Conservation (phyloP, 768 basidiomycete genomes). For the Lactarius hatsudake region DNA sequence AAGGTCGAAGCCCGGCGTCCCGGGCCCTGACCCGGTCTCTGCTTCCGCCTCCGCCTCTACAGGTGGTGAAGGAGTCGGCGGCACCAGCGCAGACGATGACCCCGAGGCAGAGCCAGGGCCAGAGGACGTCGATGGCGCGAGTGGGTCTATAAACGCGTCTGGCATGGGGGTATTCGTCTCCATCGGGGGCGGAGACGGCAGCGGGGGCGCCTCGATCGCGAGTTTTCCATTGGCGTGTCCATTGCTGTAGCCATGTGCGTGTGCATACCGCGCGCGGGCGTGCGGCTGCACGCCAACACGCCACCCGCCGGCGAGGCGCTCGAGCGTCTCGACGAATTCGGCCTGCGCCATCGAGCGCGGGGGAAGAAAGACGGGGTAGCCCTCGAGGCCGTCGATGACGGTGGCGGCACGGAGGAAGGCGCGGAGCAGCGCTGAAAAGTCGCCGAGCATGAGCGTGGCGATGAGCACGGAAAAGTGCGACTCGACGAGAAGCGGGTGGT, state of each 20-base stretch:
- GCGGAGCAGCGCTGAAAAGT: conserved; percentile 59
- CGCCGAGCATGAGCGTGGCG: conserved; percentile 73
- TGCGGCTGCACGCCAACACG: conserved; percentile 59
- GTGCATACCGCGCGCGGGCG: conserved; percentile 36
- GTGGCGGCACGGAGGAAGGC: conserved; percentile 64
- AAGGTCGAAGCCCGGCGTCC: conserved; percentile 39
- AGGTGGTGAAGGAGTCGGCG: neutral
- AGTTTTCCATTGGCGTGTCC: conserved; percentile 40
- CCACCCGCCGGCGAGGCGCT: conserved; percentile 80
- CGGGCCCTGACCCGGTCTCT: conserved; percentile 10
- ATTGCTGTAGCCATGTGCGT: conserved; percentile 12
- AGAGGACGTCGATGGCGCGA: conserved; percentile 30
- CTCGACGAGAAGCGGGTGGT: conserved; percentile 87
- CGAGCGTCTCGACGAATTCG: conserved; percentile 82
- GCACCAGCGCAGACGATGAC: neutral
- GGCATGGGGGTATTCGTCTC: neutral
- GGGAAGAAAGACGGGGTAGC: conserved; percentile 84
- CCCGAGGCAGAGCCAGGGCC: conserved; percentile 20
- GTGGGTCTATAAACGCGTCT: conserved; percentile 24
- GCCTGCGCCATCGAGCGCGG: conserved; percentile 89
- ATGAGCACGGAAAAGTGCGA: conserved; percentile 80
- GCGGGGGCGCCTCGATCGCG: conserved; percentile 42
- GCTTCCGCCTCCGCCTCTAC: neutral
- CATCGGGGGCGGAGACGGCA: conserved; percentile 27
- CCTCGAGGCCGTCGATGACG: conserved; percentile 79